Base-by-base conservation (phyloP, 1,284 basidiomycete genomes). In the Xerocomus nothofagi region DNA sequence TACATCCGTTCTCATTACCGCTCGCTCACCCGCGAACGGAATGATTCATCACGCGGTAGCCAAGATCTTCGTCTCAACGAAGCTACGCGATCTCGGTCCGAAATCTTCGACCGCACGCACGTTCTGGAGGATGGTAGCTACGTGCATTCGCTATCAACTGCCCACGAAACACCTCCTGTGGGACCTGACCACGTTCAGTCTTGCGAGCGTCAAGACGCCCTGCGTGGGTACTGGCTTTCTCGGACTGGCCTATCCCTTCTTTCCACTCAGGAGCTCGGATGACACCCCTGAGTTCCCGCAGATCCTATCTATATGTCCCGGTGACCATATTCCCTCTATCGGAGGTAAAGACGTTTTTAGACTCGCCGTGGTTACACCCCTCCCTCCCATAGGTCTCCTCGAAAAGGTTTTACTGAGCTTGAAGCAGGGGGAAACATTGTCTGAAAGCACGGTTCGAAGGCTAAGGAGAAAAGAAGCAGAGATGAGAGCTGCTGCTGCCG, bases 11-110 rank as follows among this genome's bases (percentile, higher is more conserved):
- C 63, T 66, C 44, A 63, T 65, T 17, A 65, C 62, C 5, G 43
- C 52, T 6, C 7, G 15, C 27, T 51, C 60, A 2, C 62, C 64
- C 1, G 62, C 64, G 9, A 62, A 62, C 29, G 61, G 61, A 40
- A 62, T 66, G 61, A 37, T 63, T 32, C 62, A 66, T 18, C 61
- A 65, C 32, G 46, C 51, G 14, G 50, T 66, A 17, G 64, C 64
- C 31, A 61, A 42, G 29, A 65, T 48, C 36, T 66, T 62, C 20
- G 51, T 66, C 26, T 56, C 61, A 3, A 62, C 60, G 33, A 66
- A 57, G 37, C 40, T 66, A 21, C 61, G 51, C 44, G 57, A 67
- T 15, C 48, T 62, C 21, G 62, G 61, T 21, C 60, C 64, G 34
- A 62, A 58, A 44, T 56, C 55, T 40, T 66, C 57, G 4, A 6